Conservation (phyloP, 1,284 basidiomycete genomes). For the Tylopilus sp. region DNA sequence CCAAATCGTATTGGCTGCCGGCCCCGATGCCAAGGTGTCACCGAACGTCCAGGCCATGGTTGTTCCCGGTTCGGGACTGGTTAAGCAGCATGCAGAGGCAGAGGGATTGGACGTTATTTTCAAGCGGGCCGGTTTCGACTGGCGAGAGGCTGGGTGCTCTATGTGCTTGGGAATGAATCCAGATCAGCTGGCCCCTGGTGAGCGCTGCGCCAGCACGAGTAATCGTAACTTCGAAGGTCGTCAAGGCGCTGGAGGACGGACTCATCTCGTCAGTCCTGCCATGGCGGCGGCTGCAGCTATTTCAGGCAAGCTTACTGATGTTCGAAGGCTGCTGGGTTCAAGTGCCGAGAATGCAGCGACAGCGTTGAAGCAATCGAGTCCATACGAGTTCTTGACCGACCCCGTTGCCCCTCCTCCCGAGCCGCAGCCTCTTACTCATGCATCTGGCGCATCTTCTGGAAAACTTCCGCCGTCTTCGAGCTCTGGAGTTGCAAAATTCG, state of each 20-base stretch:
- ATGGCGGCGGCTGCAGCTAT: constrained; percentile 96
- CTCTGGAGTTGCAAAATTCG: constrained; percentile 75
- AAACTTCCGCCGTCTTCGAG: constrained; percentile 52
- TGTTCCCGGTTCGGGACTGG: constrained; percentile 91
- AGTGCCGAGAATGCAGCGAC: constrained; percentile 45
- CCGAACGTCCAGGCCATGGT: constrained; percentile 86
- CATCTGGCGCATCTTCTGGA: constrained; percentile 32
- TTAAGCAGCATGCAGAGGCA: constrained; percentile 93
- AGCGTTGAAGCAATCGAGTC: constrained; percentile 66
- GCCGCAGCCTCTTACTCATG: constrained; percentile 42
- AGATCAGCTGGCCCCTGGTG: constrained; percentile 85
- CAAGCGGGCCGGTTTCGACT: constrained; percentile 94
- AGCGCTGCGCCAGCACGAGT: constrained; percentile 94
- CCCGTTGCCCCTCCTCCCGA: constrained; percentile 65
- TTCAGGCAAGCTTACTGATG: constrained; percentile 85
- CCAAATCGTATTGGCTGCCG: constrained; percentile 73
- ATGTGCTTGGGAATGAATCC: constrained; percentile 99
- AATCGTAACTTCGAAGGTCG: constrained; percentile 96
- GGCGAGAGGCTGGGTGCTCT: constrained; percentile 96
- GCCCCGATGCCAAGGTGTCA: constrained; percentile 76
- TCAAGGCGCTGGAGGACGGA: constrained; percentile 76
- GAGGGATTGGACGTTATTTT: constrained; percentile 91
- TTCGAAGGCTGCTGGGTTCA: constrained; percentile 72
- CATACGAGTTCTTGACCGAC: constrained; percentile 75
- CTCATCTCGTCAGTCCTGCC: constrained; percentile 90